Percentiles rank a stretch among this genome's conserved stretches.
Evolutionary conservation across 371 early-diverging fungal genomes (phyloP).

Genomic region (Mucor plumbeus): DNA sequence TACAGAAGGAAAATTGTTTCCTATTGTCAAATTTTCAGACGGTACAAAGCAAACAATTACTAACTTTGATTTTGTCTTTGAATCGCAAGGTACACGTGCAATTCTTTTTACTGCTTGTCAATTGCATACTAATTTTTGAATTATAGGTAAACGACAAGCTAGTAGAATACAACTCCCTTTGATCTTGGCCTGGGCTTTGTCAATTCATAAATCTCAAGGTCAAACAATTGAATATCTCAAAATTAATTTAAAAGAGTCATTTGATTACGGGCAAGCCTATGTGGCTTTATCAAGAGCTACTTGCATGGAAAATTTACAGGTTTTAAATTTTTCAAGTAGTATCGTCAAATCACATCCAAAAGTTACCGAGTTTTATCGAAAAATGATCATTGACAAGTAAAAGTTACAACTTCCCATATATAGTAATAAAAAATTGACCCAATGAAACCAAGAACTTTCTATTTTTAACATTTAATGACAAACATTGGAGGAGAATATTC

Average conservation of each 20-base stretch:
- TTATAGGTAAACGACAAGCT: neutral
- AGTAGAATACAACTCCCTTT: conserved; percentile 70
- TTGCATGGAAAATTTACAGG: conserved; percentile 67
- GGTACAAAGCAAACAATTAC: neutral
- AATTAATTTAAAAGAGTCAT: conserved; percentile 80
- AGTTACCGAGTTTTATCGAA: conserved; percentile 67
- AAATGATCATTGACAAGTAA: neutral
- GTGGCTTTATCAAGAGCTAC: conserved; percentile 90
- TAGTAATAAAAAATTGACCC: conserved; percentile 6
- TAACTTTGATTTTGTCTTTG: neutral
- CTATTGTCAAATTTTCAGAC: conserved; percentile 55
- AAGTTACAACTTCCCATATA: neutral
- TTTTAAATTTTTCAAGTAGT: conserved; percentile 67
- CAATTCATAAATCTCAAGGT: conserved; percentile 94
- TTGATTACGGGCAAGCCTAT: conserved; percentile 93
- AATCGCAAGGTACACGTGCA: neutral
- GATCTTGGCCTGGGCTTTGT: conserved; percentile 71
- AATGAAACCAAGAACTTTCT: neutral
- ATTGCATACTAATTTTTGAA: neutral
- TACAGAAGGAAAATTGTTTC: neutral
- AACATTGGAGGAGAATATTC: neutral
- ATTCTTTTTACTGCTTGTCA: neutral
- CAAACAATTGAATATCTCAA: conserved; percentile 86
- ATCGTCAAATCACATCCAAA: conserved; percentile 49
- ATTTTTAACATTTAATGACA: neutral